Percentiles rank a stretch among this genome's conserved stretches.
Conservation (phyloP, 192 early-diverging fungal genomes). For the Gryganskiella cystojenkinii region DNA sequence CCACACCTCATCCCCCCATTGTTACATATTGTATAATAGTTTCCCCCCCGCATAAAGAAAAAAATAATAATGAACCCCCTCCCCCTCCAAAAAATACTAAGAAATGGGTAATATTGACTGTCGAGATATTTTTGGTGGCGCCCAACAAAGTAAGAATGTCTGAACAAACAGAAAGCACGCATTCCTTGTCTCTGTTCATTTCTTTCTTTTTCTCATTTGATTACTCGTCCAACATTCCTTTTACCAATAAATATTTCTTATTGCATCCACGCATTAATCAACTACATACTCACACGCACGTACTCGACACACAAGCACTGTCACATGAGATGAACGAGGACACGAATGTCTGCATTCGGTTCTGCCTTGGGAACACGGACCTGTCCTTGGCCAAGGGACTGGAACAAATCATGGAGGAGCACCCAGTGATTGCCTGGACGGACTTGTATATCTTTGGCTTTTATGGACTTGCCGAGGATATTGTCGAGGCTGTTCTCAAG, state of each 20-base stretch:
- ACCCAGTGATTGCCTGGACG: conserved; percentile 21
- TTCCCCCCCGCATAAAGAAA: too few species aligned
- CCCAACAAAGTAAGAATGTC: too few species aligned
- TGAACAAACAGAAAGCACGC: too few species aligned
- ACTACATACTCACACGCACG: not conserved
- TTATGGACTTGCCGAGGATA: conserved; percentile 15
- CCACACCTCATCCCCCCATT: too few species aligned
- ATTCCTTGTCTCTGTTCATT: too few species aligned
- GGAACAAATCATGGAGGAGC: conserved; percentile 18
- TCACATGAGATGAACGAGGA: not conserved
- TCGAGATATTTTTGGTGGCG: too few species aligned
- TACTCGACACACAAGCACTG: not conserved
- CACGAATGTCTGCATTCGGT: conserved; percentile 20
- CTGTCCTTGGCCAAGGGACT: conserved; percentile 2
- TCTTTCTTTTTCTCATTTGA: too few species aligned
- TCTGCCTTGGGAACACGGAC: conserved; percentile 22
- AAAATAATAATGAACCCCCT: too few species aligned
- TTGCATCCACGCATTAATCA: not conserved
- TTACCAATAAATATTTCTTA: not conserved
- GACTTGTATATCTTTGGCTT: conserved; percentile 24
- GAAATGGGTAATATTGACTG: too few species aligned
- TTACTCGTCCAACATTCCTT: not conserved
- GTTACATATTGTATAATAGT: too few species aligned
- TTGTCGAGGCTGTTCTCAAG: conserved; percentile 7
- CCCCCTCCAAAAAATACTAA: too few species aligned